A percentile compares a stretch with the other conserved stretches of the same genome.
These are phyloP conservation scores for Chlorella sp. DNA, from an alignment of 139 green algal genomes.

Conservation along the genomic window DNA sequence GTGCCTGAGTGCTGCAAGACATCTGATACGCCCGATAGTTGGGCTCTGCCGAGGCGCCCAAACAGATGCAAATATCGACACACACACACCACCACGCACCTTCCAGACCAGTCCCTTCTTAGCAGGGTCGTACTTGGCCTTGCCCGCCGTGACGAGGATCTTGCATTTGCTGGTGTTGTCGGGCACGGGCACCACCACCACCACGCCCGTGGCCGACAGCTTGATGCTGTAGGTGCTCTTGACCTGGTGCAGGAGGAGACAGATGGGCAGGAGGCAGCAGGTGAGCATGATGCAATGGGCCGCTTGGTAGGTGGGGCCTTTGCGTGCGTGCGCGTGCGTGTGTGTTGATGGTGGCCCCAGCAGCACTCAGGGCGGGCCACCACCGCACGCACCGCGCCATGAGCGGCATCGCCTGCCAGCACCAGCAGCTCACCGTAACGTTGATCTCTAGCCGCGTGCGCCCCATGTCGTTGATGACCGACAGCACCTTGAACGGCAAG, in stretches of 20 bases:
- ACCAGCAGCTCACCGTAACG: slow-evolving; percentile 20
- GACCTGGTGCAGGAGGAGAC: no score
- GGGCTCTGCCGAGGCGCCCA: no score
- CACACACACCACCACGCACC: no score
- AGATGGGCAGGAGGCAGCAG: not conserved
- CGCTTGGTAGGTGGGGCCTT: no score
- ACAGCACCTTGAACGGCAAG: slow-evolving; percentile 88
- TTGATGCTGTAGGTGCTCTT: slow-evolving; percentile 71
- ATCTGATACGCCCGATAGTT: no score
- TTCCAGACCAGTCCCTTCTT: slow-evolving; percentile 66
- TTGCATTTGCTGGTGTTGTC: slow-evolving; percentile 84
- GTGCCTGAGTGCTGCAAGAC: no score
- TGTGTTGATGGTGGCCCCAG: no score
- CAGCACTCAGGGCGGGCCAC: no score
- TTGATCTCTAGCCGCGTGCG: slow-evolving; percentile 79
- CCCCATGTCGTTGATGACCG: slow-evolving; percentile 87
- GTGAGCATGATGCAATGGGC: not conserved
- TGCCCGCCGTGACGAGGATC: slow-evolving; percentile 71
- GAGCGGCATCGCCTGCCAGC: not conserved
- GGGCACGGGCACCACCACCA: slow-evolving; percentile 84
- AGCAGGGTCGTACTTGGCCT: slow-evolving; percentile 91
- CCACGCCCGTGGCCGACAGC: slow-evolving; percentile 61
- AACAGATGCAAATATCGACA: no score
- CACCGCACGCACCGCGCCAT: no score
- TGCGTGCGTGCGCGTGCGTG: no score